phyloP scores from a whole-genome alignment of 805 yeast species.

The Candida glaebosa region DNA sequence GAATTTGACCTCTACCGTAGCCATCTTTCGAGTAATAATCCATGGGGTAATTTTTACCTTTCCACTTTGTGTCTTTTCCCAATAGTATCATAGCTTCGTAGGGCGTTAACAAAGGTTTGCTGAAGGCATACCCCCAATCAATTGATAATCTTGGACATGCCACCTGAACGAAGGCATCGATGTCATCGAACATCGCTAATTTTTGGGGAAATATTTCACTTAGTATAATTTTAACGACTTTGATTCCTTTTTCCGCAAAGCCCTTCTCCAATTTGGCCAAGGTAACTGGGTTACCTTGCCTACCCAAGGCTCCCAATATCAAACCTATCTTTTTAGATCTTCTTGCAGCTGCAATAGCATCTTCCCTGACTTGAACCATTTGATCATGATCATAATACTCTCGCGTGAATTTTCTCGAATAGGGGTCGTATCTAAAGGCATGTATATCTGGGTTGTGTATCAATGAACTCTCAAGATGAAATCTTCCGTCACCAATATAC shows the following conservation, averaged over 20 bases:
- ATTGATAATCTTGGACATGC: constrained; percentile 96
- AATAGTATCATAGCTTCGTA: constrained; percentile 93
- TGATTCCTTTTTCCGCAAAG: constrained; percentile 53
- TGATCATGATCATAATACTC: constrained; percentile 88
- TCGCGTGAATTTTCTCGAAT: constrained; percentile 82
- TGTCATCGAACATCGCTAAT: constrained; percentile 84
- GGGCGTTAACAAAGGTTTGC: constrained; percentile 88
- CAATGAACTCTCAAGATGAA: constrained; percentile 94
- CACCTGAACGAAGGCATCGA: constrained; percentile 94
- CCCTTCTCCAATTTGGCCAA: constrained; percentile 59
- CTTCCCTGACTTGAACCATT: constrained; percentile 67
- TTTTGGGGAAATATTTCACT: constrained; percentile 94
- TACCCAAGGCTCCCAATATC: constrained; percentile 88
- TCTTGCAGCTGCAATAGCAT: constrained; percentile 66
- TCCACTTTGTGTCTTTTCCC: constrained; percentile 66
- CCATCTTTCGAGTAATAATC: constrained; percentile 90
- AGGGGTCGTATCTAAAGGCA: constrained; percentile 94
- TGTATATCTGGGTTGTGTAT: constrained; percentile 92
- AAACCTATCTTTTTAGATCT: constrained; percentile 70
- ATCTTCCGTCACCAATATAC: constrained; percentile 94
- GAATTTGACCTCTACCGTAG: constrained; percentile 82
- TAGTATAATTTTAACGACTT: constrained; percentile 75
- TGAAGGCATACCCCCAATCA: constrained; percentile 98
- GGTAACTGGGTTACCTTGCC: constrained; percentile 88
- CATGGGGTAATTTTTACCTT: constrained; percentile 79